Evolutionary conservation across 1,139 yeast species (phyloP).

Genomic region (Pichia inconspicua): DNA sequence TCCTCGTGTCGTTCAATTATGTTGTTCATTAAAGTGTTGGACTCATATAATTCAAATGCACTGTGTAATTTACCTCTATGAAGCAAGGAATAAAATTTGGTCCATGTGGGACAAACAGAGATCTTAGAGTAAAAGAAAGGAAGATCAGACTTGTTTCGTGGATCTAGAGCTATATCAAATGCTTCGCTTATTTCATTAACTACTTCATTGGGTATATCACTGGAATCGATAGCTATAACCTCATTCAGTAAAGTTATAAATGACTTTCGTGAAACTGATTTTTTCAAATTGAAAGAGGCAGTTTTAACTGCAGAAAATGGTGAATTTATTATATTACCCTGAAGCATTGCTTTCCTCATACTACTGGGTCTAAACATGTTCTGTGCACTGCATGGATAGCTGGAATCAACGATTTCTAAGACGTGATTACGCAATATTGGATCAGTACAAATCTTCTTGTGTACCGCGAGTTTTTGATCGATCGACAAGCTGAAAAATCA

Average conservation of each 20-base stretch:
- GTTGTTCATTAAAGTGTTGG: not conserved
- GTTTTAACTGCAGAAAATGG: not conserved
- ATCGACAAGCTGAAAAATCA: too few relatives aligned
- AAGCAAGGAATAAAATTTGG: not conserved
- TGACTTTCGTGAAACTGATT: not conserved
- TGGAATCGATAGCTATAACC: not conserved
- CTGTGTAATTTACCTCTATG: not conserved
- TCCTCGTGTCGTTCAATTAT: not conserved
- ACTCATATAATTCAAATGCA: not conserved
- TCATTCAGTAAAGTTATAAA: not conserved
- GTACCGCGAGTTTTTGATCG: too few relatives aligned
- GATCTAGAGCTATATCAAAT: not conserved
- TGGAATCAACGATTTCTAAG: too few relatives aligned
- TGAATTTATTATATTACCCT: not conserved
- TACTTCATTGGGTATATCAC: not conserved
- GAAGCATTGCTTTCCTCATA: not conserved
- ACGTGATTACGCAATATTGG: not conserved
- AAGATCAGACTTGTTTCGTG: not conserved
- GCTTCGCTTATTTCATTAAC: not conserved
- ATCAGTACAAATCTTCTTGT: too few relatives aligned
- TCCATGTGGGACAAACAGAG: slow-evolving; percentile 1
- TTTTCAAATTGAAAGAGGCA: not conserved
- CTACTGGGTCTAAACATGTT: not conserved
- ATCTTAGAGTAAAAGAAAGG: not conserved
- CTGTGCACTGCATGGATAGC: not conserved